These are phyloP conservation scores for Aspergillus eucalypticola DNA, from an alignment of 2,329 filamentous ascomycete genomes.

Conservation along the genomic window DNA sequence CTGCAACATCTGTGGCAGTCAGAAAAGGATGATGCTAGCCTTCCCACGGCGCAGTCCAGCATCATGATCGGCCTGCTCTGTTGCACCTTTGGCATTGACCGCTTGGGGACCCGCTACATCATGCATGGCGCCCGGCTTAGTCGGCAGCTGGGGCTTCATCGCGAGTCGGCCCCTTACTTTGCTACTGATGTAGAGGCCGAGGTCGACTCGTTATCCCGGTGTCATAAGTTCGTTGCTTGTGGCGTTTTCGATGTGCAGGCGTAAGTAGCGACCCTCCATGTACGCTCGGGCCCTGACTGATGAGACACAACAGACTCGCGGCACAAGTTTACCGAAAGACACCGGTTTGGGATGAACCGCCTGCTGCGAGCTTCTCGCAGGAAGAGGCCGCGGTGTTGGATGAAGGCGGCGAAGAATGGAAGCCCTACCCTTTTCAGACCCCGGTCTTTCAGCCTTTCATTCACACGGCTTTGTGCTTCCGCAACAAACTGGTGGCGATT, in stretches of 20 bases:
- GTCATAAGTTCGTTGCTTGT: conserved; percentile 25
- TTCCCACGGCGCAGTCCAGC: conserved; percentile 24
- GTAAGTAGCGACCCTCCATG: conserved; percentile 6
- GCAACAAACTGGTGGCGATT: conserved; percentile 17
- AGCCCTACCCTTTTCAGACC: conserved; percentile 18
- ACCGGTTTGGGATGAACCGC: conserved; percentile 20
- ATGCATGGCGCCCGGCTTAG: conserved; percentile 22
- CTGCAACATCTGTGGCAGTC: conserved; percentile 24
- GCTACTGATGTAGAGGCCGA: conserved; percentile 4
- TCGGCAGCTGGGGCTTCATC: conserved; percentile 13
- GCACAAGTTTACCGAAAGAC: conserved; percentile 26
- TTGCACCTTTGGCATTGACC: conserved; percentile 27
- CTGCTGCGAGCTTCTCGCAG: conserved; percentile 17
- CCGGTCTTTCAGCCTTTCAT: conserved; percentile 15
- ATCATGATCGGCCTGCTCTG: conserved; percentile 26
- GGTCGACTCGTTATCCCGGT: conserved; percentile 8
- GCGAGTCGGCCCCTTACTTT: conserved; percentile 15
- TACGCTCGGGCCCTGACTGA: conserved; percentile 1
- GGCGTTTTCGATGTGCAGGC: conserved; percentile 27
- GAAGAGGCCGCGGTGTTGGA: conserved; percentile 21
- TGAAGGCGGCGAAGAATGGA: conserved; percentile 15
- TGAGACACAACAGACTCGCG: conserved; percentile 16
- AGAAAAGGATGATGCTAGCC: conserved; percentile 13
- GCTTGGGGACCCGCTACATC: conserved; percentile 25
- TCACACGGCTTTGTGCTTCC: conserved; percentile 15